phyloP scores from a whole-genome alignment of 495 filamentous ascomycete species.

The Penicillium silybi region DNA sequence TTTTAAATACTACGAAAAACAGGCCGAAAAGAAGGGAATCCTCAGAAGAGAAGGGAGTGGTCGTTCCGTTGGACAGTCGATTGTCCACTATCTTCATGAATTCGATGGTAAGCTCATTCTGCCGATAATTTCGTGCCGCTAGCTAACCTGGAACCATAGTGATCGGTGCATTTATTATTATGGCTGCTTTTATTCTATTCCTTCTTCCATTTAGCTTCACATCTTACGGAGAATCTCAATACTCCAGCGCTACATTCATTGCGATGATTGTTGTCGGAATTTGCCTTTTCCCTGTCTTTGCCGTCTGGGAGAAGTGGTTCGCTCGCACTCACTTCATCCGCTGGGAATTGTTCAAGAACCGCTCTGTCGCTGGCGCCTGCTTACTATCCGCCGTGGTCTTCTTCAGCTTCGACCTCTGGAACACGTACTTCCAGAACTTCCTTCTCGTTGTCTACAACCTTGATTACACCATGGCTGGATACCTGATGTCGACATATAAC shows the following conservation, averaged over 20 bases:
- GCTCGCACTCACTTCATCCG: constrained; percentile 59
- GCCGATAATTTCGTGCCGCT: too few relatives aligned
- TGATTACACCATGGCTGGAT: constrained; percentile 52
- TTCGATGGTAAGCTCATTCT: constrained; percentile 49
- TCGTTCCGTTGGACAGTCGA: constrained; percentile 42
- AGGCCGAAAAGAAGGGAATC: constrained; percentile 47
- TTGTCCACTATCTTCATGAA: constrained; percentile 54
- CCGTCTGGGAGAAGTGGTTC: constrained; percentile 53
- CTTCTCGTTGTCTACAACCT: constrained; percentile 67
- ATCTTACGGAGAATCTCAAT: constrained; percentile 41
- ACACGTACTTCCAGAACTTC: constrained; percentile 64
- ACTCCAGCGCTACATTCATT: constrained; percentile 51
- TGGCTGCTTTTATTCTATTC: constrained; percentile 55
- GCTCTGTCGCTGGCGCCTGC: constrained; percentile 64
- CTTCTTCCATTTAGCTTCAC: constrained; percentile 60
- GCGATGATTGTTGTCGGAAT: constrained; percentile 54
- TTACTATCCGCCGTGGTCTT: constrained; percentile 51
- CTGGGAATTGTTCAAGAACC: constrained; percentile 57
- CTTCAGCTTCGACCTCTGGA: constrained; percentile 64
- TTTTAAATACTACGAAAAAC: constrained; percentile 53
- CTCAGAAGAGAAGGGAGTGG: constrained; percentile 31
- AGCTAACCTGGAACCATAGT: constrained; percentile 19
- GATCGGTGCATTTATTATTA: constrained; percentile 56
- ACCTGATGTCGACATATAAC: constrained; percentile 66
- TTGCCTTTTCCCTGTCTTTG: constrained; percentile 52